Conservation (phyloP, 2,329 filamentous ascomycete species). For the Aschersonia sp. region DNA sequence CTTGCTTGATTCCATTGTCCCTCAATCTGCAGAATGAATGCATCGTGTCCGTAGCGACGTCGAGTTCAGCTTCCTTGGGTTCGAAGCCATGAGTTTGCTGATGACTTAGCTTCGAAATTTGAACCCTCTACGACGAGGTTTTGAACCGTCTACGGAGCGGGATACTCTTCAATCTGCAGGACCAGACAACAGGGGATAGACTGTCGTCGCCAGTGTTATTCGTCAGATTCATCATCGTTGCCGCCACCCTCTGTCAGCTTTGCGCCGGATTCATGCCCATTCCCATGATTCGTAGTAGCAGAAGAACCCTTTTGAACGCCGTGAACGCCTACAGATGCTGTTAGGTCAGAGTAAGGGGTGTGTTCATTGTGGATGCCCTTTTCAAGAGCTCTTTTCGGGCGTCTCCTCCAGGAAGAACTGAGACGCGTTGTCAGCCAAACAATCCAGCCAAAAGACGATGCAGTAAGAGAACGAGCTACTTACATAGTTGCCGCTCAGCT, state of each 20-base stretch:
- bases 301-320: slow-evolving; percentile 17
- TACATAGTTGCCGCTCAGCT: slow-evolving; percentile 81
- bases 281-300: slow-evolving; percentile 13
- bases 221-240: slow-evolving; percentile 52
- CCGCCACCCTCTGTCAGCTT: slow-evolving; percentile 31
- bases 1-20: slow-evolving; percentile 44
- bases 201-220: slow-evolving; percentile 42
- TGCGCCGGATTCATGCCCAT: slow-evolving; percentile 14
- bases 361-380: slow-evolving; percentile 27
- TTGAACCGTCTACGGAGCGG: too few species aligned
- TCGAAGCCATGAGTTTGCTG: too few species aligned
- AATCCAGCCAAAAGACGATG: neutral
- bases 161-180: slow-evolving; percentile 24
- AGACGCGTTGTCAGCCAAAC: neutral
- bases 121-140: too few species aligned
- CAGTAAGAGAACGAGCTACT: slow-evolving; percentile 20
- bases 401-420: slow-evolving; percentile 91
- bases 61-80: too few species aligned
- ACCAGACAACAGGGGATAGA: slow-evolving; percentile 55
- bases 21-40: slow-evolving; percentile 31
- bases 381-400: slow-evolving; percentile 42
- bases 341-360: slow-evolving; percentile 14
- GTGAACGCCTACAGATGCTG: slow-evolving; percentile 32
- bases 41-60: neutral
- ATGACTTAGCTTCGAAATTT: too few species aligned